Evolutionary conservation across 2,329 filamentous ascomycete genomes (phyloP).

Genomic region (Pseudogymnoascus sp.): DNA sequence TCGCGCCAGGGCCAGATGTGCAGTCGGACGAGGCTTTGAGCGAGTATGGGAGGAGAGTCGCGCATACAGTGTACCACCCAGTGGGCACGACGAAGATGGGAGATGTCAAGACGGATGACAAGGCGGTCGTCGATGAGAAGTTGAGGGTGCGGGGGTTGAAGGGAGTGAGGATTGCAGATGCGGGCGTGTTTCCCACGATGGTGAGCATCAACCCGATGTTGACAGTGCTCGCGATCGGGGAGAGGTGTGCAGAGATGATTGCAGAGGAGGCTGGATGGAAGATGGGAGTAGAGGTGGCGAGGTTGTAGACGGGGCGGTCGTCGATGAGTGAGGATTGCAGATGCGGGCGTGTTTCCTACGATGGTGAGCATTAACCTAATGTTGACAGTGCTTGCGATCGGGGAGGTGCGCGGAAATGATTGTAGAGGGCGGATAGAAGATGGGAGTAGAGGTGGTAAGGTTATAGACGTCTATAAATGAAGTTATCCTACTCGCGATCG

Average conservation of each 20-base stretch:
- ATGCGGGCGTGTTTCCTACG: slow-evolving; percentile 80
- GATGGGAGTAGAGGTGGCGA: slow-evolving; percentile 19
- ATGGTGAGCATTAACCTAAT: slow-evolving; percentile 86
- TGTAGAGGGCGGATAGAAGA: slow-evolving; percentile 58
- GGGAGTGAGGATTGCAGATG: slow-evolving; percentile 72
- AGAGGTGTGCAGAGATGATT: slow-evolving; percentile 78
- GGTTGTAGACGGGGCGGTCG: slow-evolving; percentile 22
- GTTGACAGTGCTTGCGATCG: slow-evolving; percentile 77
- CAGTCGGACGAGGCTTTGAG: slow-evolving; percentile 72
- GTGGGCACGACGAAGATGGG: slow-evolving; percentile 90
- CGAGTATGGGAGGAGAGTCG: slow-evolving; percentile 72
- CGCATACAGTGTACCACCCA: slow-evolving; percentile 86
- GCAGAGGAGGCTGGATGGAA: slow-evolving; percentile 62
- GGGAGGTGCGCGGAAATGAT: slow-evolving; percentile 75
- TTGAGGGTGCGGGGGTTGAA: slow-evolving; percentile 65
- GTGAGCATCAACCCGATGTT: slow-evolving; percentile 84
- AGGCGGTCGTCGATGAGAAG: slow-evolving; percentile 72
- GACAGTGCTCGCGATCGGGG: slow-evolving; percentile 75
- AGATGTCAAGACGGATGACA: slow-evolving; percentile 54
- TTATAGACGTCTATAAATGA: slow-evolving; percentile 15
- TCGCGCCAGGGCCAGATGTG: slow-evolving; percentile 30
- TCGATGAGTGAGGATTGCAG: slow-evolving; percentile 71
- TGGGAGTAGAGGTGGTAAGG: slow-evolving; percentile 20
- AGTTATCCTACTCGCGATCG: no score
- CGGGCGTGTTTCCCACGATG: slow-evolving; percentile 83